These are phyloP conservation scores for Conticribra guillardii DNA, from an alignment of 108 stramenopile species.

Conservation along the genomic window DNA sequence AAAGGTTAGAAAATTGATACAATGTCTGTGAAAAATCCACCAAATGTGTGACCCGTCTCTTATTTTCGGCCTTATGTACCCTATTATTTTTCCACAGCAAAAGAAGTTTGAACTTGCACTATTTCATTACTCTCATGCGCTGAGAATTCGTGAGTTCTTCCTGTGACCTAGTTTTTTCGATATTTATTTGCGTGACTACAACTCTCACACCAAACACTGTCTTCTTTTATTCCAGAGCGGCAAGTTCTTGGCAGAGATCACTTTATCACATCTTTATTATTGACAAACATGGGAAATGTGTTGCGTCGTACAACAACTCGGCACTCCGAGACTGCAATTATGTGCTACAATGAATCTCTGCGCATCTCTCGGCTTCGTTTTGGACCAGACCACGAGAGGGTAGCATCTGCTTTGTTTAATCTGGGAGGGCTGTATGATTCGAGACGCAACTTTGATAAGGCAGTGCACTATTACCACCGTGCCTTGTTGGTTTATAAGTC, in stretches of 20 bases:
- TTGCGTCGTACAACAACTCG: constrained; percentile 17
- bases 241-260: constrained; percentile 43
- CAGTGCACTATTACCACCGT: constrained; percentile 26
- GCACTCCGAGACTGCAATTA: constrained; percentile 19
- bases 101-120: constrained; percentile 29
- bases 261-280: constrained; percentile 21
- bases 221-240: constrained; percentile 18
- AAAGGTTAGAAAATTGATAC: constrained; percentile 11
- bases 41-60: no score
- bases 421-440: constrained; percentile 40
- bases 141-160: constrained; percentile 43
- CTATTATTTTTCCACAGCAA: constrained; percentile 17
- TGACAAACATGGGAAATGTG: constrained; percentile 39
- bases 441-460: constrained; percentile 33
- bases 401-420: constrained; percentile 34
- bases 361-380: constrained; percentile 35
- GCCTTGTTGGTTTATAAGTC: constrained; percentile 37
- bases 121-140: constrained; percentile 35
- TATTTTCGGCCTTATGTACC: no score
- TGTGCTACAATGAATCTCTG: constrained; percentile 44
- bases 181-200: no score
- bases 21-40: no score
- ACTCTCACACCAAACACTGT: no score
- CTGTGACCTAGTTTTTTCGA: no score
- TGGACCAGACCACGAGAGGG: constrained; percentile 37